Conservation (phyloP, 495 filamentous ascomycete species). For the Staphylotrichum tortipilum region DNA sequence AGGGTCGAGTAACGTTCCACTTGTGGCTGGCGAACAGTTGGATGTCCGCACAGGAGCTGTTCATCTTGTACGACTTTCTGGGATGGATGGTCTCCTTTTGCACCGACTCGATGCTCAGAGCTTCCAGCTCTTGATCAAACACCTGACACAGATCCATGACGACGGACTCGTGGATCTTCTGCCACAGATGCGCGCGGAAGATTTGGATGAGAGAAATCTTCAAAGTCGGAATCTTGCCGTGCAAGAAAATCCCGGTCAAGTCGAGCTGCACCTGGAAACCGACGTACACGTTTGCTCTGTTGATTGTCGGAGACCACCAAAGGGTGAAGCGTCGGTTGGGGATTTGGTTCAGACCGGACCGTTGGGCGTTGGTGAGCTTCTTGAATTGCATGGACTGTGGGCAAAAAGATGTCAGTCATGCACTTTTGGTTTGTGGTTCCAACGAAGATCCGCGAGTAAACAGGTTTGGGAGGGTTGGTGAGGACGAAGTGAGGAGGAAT, state of each 20-base stretch:
- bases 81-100: conserved; percentile 99
- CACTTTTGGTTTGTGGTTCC: background rate
- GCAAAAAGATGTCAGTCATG: background rate
- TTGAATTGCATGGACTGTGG: conserved; percentile 82
- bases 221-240: conserved; percentile 97
- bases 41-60: conserved; percentile 98
- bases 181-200: conserved; percentile 99
- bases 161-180: conserved; percentile 99
- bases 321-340: conserved; percentile 98
- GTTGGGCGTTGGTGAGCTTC: conserved; percentile 96
- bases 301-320: conserved; percentile 91
- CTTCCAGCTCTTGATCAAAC: conserved; percentile 97
- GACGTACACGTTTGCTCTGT: conserved; percentile 71
- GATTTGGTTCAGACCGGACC: conserved; percentile 98
- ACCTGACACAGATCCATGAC: conserved; percentile 99
- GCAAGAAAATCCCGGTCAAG: conserved; percentile 97
- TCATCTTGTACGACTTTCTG: conserved; percentile 99
- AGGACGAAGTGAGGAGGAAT: background rate
- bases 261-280: conserved; percentile 99
- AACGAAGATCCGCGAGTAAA: too few relatives aligned
- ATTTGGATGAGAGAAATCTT: conserved; percentile 99
- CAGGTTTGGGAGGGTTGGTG: too few relatives aligned
- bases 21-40: conserved; percentile 96
- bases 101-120: conserved; percentile 93
- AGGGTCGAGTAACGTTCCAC: conserved; percentile 94